Conservation (phyloP, 495 filamentous ascomycete genomes). For the Hypoxylon rickii region DNA sequence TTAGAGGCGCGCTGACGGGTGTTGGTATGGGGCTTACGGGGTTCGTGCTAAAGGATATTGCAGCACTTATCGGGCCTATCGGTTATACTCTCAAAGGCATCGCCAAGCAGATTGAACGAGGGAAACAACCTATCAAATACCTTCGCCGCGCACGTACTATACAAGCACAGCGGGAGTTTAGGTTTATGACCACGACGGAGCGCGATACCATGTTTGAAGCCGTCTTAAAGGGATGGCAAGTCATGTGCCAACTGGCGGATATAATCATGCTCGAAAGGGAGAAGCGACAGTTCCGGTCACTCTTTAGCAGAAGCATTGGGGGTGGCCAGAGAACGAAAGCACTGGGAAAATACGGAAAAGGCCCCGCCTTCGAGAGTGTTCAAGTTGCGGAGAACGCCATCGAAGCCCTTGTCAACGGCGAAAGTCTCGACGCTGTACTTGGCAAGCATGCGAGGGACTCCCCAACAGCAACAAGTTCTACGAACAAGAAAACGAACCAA, state of each 20-base stretch:
- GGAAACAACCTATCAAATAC: conserved; percentile 50
- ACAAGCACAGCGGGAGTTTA: conserved; percentile 49
- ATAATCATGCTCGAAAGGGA: conserved; percentile 45
- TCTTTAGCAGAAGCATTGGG: conserved; percentile 29
- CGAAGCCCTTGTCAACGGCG: conserved; percentile 43
- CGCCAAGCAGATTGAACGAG: conserved; percentile 55
- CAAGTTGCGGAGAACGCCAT: conserved; percentile 47
- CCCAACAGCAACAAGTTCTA: no score
- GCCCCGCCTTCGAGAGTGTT: conserved; percentile 52
- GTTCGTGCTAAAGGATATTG: conserved; percentile 70
- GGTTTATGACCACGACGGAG: conserved; percentile 37
- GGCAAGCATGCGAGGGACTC: conserved; percentile 2
- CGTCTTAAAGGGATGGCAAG: conserved; percentile 48
- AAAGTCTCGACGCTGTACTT: conserved; percentile 26
- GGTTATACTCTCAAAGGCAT: conserved; percentile 72
- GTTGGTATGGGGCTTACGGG: conserved; percentile 77
- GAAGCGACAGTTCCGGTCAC: conserved; percentile 36
- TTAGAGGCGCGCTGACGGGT: conserved; percentile 66
- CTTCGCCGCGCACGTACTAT: conserved; percentile 55
- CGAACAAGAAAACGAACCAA: neutral
- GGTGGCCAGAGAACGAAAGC: conserved; percentile 37
- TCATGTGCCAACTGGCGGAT: conserved; percentile 47
- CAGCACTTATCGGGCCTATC: conserved; percentile 65
- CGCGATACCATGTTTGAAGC: conserved; percentile 26
- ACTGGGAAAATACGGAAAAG: conserved; percentile 25